Conservation (phyloP, 495 filamentous ascomycete genomes). For the Talaromyces liani region DNA sequence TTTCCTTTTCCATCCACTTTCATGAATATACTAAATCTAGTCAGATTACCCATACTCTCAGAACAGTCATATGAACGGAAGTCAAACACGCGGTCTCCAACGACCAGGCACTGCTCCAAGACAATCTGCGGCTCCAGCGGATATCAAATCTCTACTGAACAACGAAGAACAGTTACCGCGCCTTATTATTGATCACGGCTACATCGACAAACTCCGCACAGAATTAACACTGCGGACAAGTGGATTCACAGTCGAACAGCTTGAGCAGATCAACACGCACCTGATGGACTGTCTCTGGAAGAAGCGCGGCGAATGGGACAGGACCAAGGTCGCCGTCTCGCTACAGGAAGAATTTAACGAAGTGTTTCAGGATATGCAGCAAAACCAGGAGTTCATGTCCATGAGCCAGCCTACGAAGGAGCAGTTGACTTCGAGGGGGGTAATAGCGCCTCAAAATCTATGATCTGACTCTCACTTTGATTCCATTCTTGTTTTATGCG, state of each 20-base stretch:
- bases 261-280: constrained; percentile 86
- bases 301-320: constrained; percentile 69
- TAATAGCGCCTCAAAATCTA: neutral
- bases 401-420: constrained; percentile 35
- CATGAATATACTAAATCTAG: neutral
- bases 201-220: constrained; percentile 48
- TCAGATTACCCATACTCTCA: constrained; percentile 22
- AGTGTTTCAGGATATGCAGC: constrained; percentile 71
- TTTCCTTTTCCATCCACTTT: constrained; percentile 15
- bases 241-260: constrained; percentile 83
- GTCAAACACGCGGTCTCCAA: constrained; percentile 35
- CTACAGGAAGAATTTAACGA: constrained; percentile 68
- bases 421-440: constrained; percentile 16
- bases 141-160: constrained; percentile 39
- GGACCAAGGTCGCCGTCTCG: constrained; percentile 55
- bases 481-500: constrained; percentile 1
- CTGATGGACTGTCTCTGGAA: constrained; percentile 88
- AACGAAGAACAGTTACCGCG: constrained; percentile 33
- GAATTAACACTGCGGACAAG: constrained; percentile 57
- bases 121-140: constrained; percentile 20
- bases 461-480: constrained; percentile 5
- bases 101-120: constrained; percentile 33
- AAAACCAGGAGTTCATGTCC: constrained; percentile 49
- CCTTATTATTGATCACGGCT: constrained; percentile 50
- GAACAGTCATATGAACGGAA: constrained; percentile 24